phyloP scores from a whole-genome alignment of 2,329 filamentous ascomycete genomes.

The Colletotrichum neosansevieriae region DNA sequence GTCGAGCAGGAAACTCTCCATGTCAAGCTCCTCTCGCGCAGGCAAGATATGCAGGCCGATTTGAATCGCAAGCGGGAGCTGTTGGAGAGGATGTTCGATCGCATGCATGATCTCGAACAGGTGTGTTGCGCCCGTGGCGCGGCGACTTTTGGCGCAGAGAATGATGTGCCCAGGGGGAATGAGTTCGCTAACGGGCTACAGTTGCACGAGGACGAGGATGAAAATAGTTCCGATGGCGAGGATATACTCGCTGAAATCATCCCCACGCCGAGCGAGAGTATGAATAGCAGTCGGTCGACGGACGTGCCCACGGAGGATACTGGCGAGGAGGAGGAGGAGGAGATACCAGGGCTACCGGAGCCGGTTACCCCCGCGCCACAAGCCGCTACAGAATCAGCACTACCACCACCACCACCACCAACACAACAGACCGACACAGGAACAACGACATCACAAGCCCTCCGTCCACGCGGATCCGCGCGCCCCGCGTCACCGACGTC shows the following conservation, averaged over 20 bases:
- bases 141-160: slow-evolving; percentile 22
- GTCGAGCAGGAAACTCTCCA: slow-evolving; percentile 76
- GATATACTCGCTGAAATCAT: slow-evolving; percentile 68
- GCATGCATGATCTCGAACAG: slow-evolving; percentile 76
- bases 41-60: slow-evolving; percentile 72
- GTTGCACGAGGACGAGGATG: slow-evolving; percentile 53
- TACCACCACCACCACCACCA: slow-evolving; percentile 1
- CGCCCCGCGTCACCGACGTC: slow-evolving; percentile 41
- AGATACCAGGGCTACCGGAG: slow-evolving; percentile 25
- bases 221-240: slow-evolving; percentile 66
- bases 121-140: slow-evolving; percentile 53
- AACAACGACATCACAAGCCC: slow-evolving; percentile 39
- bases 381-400: background rate
- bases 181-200: slow-evolving; percentile 51
- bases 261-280: slow-evolving; percentile 66
- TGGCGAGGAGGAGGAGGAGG: slow-evolving; percentile 38
- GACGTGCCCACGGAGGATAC: slow-evolving; percentile 42
- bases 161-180: no score
- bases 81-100: slow-evolving; percentile 74
- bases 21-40: slow-evolving; percentile 69
- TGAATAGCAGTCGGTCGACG: slow-evolving; percentile 50
- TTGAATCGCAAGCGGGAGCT: slow-evolving; percentile 74
- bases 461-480: slow-evolving; percentile 50
- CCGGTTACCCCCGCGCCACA: slow-evolving; percentile 8
- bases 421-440: background rate